Percentiles rank a stretch among this genome's conserved stretches.
These are phyloP conservation scores for Rhododendron mucronatum DNA, from an alignment of 148 eudicot genomes.

Conservation along the genomic window DNA sequence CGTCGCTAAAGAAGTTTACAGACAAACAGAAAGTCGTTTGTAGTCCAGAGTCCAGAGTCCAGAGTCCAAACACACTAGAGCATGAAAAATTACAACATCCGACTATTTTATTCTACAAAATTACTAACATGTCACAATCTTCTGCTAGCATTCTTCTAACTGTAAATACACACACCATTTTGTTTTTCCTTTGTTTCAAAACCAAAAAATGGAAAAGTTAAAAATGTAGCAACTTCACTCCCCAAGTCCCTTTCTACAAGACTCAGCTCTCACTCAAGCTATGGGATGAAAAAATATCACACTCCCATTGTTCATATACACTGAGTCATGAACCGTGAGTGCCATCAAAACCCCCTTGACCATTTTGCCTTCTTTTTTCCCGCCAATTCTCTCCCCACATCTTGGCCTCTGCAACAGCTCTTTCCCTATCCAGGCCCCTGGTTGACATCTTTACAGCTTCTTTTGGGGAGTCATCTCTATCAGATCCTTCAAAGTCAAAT, in stretches of 20 bases:
- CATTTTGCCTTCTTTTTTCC: conserved; percentile 15
- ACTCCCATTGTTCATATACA: neutral
- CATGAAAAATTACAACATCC: neutral
- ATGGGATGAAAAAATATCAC: neutral
- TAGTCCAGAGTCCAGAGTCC: neutral
- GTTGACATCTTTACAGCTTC: conserved; percentile 10
- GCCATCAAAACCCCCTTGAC: conserved; percentile 11
- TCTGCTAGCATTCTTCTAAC: neutral
- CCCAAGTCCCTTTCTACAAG: conserved; percentile 3
- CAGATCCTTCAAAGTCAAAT: conserved; percentile 18
- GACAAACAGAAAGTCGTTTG: neutral
- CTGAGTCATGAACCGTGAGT: neutral
- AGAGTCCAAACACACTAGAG: neutral
- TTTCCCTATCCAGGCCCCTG: conserved; percentile 11
- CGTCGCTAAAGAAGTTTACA: neutral
- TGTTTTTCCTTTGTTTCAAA: neutral
- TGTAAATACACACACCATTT: neutral
- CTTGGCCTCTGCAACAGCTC: conserved; percentile 23
- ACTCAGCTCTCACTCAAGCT: neutral
- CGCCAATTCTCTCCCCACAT: conserved; percentile 26
- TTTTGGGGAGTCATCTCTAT: conserved; percentile 17
- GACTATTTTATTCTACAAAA: neutral
- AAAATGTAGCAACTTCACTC: neutral
- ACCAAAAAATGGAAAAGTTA: neutral
- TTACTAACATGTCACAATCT: neutral